A percentile compares a stretch with the other conserved stretches of the same genome.
Conservation (phyloP, 345 rosid genomes). For the Camelina sativa region DNA sequence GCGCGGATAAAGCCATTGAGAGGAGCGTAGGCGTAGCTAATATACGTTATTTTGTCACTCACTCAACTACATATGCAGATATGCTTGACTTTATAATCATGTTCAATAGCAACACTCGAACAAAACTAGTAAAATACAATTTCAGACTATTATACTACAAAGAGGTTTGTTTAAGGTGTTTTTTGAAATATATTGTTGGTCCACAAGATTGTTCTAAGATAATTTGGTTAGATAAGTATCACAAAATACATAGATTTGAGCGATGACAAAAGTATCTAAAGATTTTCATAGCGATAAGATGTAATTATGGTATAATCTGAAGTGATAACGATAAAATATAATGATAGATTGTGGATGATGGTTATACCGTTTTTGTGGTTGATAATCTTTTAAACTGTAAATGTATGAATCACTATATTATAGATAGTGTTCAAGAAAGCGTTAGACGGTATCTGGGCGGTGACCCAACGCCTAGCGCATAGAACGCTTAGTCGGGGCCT, state of each 20-base stretch:
- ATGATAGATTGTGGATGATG: not conserved
- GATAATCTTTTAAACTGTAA: no score
- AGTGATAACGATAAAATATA: not conserved
- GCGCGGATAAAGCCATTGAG: slow-evolving; percentile 48
- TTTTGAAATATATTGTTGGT: no score
- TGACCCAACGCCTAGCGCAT: no score
- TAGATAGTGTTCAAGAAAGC: no score
- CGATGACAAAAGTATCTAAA: not conserved
- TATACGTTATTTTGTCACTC: not conserved
- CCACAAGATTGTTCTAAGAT: no score
- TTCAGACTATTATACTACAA: no score
- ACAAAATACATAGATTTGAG: not conserved
- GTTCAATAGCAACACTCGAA: not conserved
- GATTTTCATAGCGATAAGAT: not conserved
- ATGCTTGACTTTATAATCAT: no score
- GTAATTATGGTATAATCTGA: not conserved
- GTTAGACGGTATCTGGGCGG: no score
- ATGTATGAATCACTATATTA: no score
- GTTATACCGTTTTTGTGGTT: no score
- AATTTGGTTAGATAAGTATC: not conserved
- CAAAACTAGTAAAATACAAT: not conserved
- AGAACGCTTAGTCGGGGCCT: no score
- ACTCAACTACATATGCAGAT: not conserved
- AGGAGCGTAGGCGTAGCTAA: slow-evolving; percentile 13
- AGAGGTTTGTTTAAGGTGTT: not conserved